Base-by-base conservation (phyloP, 352 stramenopile species). In the Pythium utonaiense region DNA sequence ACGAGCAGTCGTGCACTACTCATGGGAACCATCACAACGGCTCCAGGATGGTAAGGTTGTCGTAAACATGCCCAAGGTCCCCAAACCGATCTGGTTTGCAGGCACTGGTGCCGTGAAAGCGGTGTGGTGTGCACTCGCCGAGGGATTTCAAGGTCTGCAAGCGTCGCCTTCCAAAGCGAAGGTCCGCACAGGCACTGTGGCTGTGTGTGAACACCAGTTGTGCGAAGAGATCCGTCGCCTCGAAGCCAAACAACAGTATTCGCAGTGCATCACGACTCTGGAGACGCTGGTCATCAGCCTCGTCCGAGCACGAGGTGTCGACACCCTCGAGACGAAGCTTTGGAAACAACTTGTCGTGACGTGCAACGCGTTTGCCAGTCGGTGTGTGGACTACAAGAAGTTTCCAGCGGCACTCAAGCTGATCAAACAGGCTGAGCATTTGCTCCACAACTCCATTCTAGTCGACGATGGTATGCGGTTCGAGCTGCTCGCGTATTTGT, bases 291-390 rank as follows among this genome's bases (percentile, higher is more conserved):
- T 97, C 6, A 80, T 85, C 17, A 75, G 77, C 2, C 75, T 91
- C 22, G 71, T 94, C 12, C 83, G 82, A 16, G 75, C 78, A 1
- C 70, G 75, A 21, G 69, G 73, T 21, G 73, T 78, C n/a, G 69
- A 70, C 10, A 66, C 88, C 5, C 66, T 92, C 17, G 78, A 84
- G 25, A 69, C 58, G 6, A 88, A 89, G 54, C 72, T 97, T 2
- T 97, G 90, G 89, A 84, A 91, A 33, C 92, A 98, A 66, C 75
- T 97, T 12, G 80, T 96, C 1, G 77, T 97, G n/a, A 94, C 87
- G 10, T 88, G 83, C 67, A 96, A 91, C 48, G 87, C 87, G 6
- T 97, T 98, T 64, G 89, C 80, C 16, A 87, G 83, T 42, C 77
- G 88, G 19, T 89, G 73, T 36, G 84, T 91, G 38, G 88, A 97